Evolutionary conservation across 345 rosid genomes (phyloP).

Genomic region (Citrus trifoliata): DNA sequence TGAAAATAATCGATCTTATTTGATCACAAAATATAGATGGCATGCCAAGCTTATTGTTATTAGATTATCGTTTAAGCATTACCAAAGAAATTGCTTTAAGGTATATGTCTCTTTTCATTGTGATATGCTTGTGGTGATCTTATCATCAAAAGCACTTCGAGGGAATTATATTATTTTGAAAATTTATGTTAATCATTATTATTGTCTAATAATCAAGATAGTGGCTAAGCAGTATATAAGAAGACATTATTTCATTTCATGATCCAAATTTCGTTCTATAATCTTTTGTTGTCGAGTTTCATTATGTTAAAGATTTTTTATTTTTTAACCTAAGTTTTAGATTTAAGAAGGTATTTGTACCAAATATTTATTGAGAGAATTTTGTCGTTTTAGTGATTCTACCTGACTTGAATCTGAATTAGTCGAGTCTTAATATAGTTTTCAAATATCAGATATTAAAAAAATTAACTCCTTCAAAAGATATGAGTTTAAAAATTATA

Average conservation of each 20-base stretch:
- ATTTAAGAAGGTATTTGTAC: rapidly evolving
- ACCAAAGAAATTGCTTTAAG: not conserved
- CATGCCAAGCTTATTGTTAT: not conserved
- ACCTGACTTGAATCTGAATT: rapidly evolving
- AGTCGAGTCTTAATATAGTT: rapidly evolving
- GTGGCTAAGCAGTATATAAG: not conserved
- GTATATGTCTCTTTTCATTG: not conserved
- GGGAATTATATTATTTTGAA: not conserved
- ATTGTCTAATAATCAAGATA: not conserved
- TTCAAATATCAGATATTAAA: rapidly evolving
- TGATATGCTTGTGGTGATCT: not conserved
- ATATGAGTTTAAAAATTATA: no score
- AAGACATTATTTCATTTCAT: no score
- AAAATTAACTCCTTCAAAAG: no score
- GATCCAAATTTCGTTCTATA: no score
- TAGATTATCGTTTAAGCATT: not conserved
- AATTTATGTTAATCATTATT: not conserved
- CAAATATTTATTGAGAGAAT: no score
- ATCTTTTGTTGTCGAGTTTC: no score
- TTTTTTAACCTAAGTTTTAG: no score
- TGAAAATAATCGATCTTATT: not conserved
- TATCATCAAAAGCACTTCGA: constrained; percentile 1
- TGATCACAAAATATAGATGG: not conserved
- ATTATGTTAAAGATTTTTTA: no score
- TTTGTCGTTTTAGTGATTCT: rapidly evolving